phyloP scores from a whole-genome alignment of 2,329 filamentous ascomycete genomes.

The Fusarium pseudograminearum region DNA sequence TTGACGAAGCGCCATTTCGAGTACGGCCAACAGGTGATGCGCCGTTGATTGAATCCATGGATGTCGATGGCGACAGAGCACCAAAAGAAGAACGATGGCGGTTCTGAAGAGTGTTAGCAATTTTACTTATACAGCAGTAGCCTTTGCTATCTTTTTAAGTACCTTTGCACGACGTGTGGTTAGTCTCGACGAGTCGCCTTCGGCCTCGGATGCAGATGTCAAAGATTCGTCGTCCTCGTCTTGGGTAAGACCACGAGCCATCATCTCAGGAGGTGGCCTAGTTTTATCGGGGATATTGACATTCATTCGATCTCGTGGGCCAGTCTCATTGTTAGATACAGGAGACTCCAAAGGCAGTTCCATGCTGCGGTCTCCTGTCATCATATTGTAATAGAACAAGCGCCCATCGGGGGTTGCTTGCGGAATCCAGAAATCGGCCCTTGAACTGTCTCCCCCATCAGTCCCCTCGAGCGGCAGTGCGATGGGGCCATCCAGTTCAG shows the following conservation, averaged over 20 bases:
- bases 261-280: slow-evolving; percentile 88
- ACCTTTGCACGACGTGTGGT: slow-evolving; percentile 77
- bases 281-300: slow-evolving; percentile 90
- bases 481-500: slow-evolving; percentile 69
- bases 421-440: slow-evolving; percentile 98
- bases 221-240: slow-evolving; percentile 91
- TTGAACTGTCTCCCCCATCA: slow-evolving; percentile 74
- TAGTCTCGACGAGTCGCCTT: slow-evolving; percentile 78
- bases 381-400: slow-evolving; percentile 97
- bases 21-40: slow-evolving; percentile 69
- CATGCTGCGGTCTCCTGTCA: slow-evolving; percentile 94
- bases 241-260: slow-evolving; percentile 83
- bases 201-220: slow-evolving; percentile 86
- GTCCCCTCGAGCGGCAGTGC: slow-evolving; percentile 77
- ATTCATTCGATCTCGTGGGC: slow-evolving; percentile 89
- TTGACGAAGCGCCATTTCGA: slow-evolving; percentile 68
- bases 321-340: slow-evolving; percentile 80
- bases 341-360: slow-evolving; percentile 95
- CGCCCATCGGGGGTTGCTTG: slow-evolving; percentile 94
- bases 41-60: slow-evolving; percentile 89
- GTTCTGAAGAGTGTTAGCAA: slow-evolving; percentile 56
- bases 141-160: slow-evolving; percentile 50
- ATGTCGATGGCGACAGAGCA: slow-evolving; percentile 85
- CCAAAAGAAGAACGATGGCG: slow-evolving; percentile 76
- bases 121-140: background rate